phyloP scores from a whole-genome alignment of 208 protist species.

The Leishmania aethiopica region DNA sequence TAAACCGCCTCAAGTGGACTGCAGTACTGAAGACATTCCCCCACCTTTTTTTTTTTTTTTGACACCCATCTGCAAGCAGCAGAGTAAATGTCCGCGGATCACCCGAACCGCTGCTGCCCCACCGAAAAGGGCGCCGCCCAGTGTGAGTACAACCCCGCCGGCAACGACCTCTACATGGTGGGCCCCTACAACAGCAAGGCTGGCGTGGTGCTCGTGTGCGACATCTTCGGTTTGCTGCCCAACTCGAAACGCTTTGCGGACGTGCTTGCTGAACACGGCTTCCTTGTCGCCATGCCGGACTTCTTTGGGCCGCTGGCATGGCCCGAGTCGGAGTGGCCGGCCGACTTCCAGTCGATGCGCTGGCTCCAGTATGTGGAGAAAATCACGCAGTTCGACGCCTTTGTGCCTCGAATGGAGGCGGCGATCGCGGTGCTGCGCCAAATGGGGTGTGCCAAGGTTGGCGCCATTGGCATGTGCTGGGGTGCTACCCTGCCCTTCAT shows the following conservation, averaged over 20 bases:
- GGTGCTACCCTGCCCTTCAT: constrained; percentile 36
- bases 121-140: constrained; percentile 35
- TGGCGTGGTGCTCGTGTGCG: constrained; percentile 49
- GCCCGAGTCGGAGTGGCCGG: constrained; percentile 37
- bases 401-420: constrained; percentile 21
- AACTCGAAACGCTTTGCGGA: constrained; percentile 57
- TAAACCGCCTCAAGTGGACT: not conserved
- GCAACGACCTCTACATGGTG: constrained; percentile 47
- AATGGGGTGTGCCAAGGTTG: constrained; percentile 49
- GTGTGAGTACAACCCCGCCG: constrained; percentile 27
- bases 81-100: constrained; percentile 11
- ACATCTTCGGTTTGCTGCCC: constrained; percentile 62
- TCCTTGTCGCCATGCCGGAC: constrained; percentile 64
- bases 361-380: not conserved
- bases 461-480: constrained; percentile 64
- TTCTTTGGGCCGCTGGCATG: constrained; percentile 45
- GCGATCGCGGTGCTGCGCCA: constrained; percentile 42
- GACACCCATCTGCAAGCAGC: not conserved
- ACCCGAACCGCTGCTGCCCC: constrained; percentile 48
- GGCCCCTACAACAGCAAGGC: constrained; percentile 39
- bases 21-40: not conserved
- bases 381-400: constrained; percentile 15
- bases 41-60: too few relatives aligned
- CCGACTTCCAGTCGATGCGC: constrained; percentile 30
- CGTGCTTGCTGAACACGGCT: constrained; percentile 42